A percentile compares a stretch with the other conserved stretches of the same genome.
phyloP scores from a whole-genome alignment of 495 filamentous ascomycete species.

The Cercophora sp. region DNA sequence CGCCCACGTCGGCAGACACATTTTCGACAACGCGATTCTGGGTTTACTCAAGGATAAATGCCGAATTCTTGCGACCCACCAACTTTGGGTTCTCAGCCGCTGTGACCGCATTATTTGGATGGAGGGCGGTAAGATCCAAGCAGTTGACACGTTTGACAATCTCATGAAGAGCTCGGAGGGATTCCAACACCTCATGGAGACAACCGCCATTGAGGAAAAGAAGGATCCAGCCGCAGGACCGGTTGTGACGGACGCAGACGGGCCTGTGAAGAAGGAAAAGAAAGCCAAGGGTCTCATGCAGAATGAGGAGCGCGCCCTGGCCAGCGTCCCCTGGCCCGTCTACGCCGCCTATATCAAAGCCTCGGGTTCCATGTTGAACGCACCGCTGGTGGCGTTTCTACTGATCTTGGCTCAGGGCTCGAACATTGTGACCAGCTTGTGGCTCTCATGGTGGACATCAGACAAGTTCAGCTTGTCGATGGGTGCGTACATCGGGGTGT shows the following conservation, averaged over 20 bases:
- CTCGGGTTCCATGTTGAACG: slow-evolving; percentile 71
- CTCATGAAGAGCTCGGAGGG: slow-evolving; percentile 69
- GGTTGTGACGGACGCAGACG: slow-evolving; percentile 42
- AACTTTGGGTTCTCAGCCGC: slow-evolving; percentile 84
- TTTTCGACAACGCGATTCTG: slow-evolving; percentile 93
- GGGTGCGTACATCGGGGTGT: slow-evolving; percentile 80
- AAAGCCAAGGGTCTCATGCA: slow-evolving; percentile 77
- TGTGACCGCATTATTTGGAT: slow-evolving; percentile 91
- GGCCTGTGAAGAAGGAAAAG: slow-evolving; percentile 57
- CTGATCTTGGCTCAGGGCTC: slow-evolving; percentile 69
- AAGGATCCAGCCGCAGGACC: slow-evolving; percentile 39
- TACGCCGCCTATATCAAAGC: slow-evolving; percentile 78
- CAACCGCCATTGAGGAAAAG: slow-evolving; percentile 70
- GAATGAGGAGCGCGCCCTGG: slow-evolving; percentile 76
- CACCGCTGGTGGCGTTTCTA: slow-evolving; percentile 58
- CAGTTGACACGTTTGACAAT: slow-evolving; percentile 82
- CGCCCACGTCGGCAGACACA: slow-evolving; percentile 85
- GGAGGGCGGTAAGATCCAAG: slow-evolving; percentile 76
- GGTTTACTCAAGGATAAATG: slow-evolving; percentile 86
- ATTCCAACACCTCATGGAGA: slow-evolving; percentile 79
- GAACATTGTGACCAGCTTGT: slow-evolving; percentile 83
- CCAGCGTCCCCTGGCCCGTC: slow-evolving; percentile 79
- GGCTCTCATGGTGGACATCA: slow-evolving; percentile 90
- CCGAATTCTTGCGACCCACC: slow-evolving; percentile 88
- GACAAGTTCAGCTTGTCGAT: slow-evolving; percentile 62